Percentiles rank a stretch among this genome's conserved stretches.
phyloP scores from a whole-genome alignment of 257 asterid species.

The Solanum sejunctum region DNA sequence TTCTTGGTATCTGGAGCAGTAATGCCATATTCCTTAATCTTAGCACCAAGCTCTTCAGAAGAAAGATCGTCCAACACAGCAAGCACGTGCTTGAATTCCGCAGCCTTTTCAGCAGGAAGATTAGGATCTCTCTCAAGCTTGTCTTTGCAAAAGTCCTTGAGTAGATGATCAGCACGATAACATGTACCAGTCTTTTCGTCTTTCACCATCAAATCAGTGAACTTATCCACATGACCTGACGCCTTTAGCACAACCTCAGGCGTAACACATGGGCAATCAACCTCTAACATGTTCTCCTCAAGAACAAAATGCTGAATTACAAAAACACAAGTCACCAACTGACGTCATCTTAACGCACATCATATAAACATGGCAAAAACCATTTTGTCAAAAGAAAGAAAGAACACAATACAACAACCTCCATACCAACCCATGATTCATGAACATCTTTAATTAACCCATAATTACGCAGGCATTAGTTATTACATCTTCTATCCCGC shows the following conservation, averaged over 20 bases:
- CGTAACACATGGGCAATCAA: slow-evolving; percentile 22
- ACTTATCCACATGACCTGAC: slow-evolving; percentile 21
- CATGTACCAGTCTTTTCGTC: slow-evolving; percentile 22
- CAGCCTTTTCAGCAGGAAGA: slow-evolving; percentile 10
- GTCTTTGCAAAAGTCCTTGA: slow-evolving; percentile 23
- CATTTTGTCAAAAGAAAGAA: neutral
- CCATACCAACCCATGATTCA: neutral
- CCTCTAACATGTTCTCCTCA: slow-evolving; percentile 22
- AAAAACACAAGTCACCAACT: neutral
- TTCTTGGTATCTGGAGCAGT: slow-evolving; percentile 14
- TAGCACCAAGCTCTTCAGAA: slow-evolving; percentile 17
- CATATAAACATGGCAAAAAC: neutral
- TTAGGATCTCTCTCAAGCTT: slow-evolving; percentile 20
- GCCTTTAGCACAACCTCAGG: slow-evolving; percentile 18
- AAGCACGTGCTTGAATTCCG: slow-evolving; percentile 18
- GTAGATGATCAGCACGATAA: slow-evolving; percentile 25
- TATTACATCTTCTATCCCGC: neutral
- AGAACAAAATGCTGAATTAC: slow-evolving; percentile 20
- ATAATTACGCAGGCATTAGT: neutral
- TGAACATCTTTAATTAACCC: neutral
- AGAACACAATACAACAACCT: neutral
- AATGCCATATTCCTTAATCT: slow-evolving; percentile 16
- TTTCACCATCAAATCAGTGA: slow-evolving; percentile 25
- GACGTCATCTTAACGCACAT: neutral
- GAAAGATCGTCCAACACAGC: slow-evolving; percentile 16